Percentiles rank a stretch among this genome's conserved stretches.
Conservation (phyloP, 2,329 filamentous ascomycete genomes). For the Emergomyces pasteurianus region DNA sequence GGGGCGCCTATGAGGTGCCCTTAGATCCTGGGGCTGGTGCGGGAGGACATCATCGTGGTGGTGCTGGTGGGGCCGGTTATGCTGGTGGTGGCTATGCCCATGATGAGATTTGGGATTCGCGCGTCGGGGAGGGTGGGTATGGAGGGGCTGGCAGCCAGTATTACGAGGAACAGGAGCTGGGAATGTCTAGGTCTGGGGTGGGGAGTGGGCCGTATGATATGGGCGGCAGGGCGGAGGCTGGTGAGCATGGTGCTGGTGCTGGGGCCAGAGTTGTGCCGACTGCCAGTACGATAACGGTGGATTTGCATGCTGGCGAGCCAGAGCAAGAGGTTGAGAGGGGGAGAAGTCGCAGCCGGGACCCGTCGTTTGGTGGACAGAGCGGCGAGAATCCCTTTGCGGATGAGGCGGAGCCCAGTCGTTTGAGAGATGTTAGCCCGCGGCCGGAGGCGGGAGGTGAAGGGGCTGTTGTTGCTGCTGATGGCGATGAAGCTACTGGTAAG, state of each 20-base stretch:
- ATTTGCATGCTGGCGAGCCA: background rate
- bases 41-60: conserved; percentile 25
- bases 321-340: conserved; percentile 26
- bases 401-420: conserved; percentile 49
- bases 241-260: background rate
- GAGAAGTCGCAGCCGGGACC: conserved; percentile 36
- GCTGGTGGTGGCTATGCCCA: conserved; percentile 47
- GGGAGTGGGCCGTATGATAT: conserved; percentile 25
- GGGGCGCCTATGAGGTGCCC: conserved; percentile 58
- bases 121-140: conserved; percentile 55
- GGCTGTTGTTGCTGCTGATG: conserved; percentile 5
- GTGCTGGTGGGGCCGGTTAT: conserved; percentile 45
- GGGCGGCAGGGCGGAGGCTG: conserved; percentile 11
- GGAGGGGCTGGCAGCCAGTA: conserved; percentile 40
- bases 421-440: conserved; percentile 62
- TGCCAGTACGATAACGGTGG: background rate
- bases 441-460: conserved; percentile 47
- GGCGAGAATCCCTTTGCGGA: conserved; percentile 61
- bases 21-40: conserved; percentile 37
- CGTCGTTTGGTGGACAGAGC: conserved; percentile 30
- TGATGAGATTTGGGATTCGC: conserved; percentile 75
- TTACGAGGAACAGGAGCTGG: conserved; percentile 67
- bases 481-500: background rate
- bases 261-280: background rate
- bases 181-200: conserved; percentile 33